Conservation (phyloP, 139 green algal species). For the Chlamydomonas schloesseri region DNA sequence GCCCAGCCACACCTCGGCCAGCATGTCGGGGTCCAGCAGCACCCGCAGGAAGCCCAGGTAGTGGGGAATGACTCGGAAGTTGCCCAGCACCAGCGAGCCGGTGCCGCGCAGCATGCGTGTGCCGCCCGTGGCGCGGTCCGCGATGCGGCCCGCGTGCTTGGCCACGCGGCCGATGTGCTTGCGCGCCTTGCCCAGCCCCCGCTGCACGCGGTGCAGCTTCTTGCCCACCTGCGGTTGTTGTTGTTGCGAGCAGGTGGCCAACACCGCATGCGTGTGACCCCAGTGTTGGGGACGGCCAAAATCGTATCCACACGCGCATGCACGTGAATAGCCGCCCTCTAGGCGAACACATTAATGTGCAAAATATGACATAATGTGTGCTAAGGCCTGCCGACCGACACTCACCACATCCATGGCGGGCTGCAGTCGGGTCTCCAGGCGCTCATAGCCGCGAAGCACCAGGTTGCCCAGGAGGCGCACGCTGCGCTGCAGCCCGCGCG, state of each 20-base stretch:
- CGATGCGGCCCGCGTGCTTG: neutral
- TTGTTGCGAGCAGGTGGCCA: too few species aligned
- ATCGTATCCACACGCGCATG: too few species aligned
- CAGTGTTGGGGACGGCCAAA: too few species aligned
- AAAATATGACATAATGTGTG: too few species aligned
- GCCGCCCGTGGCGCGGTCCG: neutral
- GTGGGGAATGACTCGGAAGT: neutral
- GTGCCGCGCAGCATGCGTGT: neutral
- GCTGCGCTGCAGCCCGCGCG: neutral
- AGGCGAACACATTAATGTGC: too few species aligned
- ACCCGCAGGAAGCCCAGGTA: slow-evolving; percentile 29
- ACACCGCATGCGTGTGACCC: too few species aligned
- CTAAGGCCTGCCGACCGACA: too few species aligned
- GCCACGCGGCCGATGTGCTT: neutral
- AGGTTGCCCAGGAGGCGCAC: neutral
- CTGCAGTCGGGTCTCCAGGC: slow-evolving; percentile 25
- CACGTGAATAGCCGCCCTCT: too few species aligned
- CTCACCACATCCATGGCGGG: neutral
- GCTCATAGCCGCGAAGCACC: neutral
- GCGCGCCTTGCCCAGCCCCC: neutral
- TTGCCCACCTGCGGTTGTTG: neutral
- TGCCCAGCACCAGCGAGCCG: neutral
- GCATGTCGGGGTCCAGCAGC: slow-evolving; percentile 12
- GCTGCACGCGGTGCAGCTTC: slow-evolving; percentile 4
- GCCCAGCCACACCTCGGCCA: slow-evolving; percentile 33